phyloP scores from a whole-genome alignment of 306 rosid species.

The Inga laurina region DNA sequence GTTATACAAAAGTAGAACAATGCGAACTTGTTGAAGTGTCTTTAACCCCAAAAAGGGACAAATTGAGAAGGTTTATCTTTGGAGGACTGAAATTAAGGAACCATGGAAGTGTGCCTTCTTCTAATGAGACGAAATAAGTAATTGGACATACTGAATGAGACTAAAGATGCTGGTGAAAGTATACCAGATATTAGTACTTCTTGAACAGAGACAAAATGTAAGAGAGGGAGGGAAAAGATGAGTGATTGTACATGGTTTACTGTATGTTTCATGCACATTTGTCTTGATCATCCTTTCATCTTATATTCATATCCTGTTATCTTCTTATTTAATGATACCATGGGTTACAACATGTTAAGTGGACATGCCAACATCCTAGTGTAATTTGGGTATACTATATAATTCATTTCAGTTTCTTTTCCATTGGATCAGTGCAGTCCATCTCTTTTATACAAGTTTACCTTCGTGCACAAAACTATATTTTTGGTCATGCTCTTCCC shows the following conservation, averaged over 20 bases:
- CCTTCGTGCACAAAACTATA: neutral
- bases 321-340: neutral
- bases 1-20: too few relatives aligned
- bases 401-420: neutral
- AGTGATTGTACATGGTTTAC: neutral
- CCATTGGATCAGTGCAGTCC: neutral
- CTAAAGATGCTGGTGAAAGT: neutral
- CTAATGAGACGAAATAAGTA: neutral
- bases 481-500: slow-evolving; percentile 2
- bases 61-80: too few relatives aligned
- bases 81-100: neutral
- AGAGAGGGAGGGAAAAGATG: neutral
- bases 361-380: neutral
- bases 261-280: neutral
- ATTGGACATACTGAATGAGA: neutral
- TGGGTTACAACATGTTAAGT: neutral
- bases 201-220: slow-evolving; percentile 1
- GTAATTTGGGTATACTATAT: neutral
- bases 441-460: neutral
- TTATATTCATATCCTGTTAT: neutral
- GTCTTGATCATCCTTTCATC: neutral
- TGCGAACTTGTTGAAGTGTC: too few relatives aligned
- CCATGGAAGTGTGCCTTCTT: neutral
- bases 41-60: too few relatives aligned
- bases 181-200: neutral